These are phyloP conservation scores for Eucalyptus urophylla DNA, from an alignment of 345 rosid genomes.

Conservation along the genomic window DNA sequence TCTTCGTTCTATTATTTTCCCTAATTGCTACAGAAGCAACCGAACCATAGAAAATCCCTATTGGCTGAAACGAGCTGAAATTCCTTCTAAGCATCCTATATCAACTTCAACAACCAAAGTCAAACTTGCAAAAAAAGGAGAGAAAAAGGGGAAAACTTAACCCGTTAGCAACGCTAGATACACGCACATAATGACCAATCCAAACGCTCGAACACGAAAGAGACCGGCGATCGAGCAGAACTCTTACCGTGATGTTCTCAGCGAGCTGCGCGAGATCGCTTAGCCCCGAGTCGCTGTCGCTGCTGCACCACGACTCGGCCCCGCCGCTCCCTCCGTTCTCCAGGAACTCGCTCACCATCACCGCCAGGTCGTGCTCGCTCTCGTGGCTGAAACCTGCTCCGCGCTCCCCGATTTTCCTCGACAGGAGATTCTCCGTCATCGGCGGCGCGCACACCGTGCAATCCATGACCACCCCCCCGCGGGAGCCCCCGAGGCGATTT, in stretches of 20 bases:
- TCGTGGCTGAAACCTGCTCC: slow-evolving; percentile 65
- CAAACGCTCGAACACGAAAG: neutral
- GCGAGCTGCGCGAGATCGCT: slow-evolving; percentile 66
- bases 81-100: neutral
- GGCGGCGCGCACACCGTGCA: slow-evolving; percentile 32
- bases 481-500: neutral
- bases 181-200: neutral
- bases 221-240: neutral
- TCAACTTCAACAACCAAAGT: neutral
- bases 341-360: slow-evolving; percentile 77
- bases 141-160: neutral
- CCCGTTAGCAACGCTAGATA: neutral
- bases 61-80: neutral
- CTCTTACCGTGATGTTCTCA: slow-evolving; percentile 55
- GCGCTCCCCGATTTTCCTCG: slow-evolving; percentile 11
- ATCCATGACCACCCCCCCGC: slow-evolving; percentile 10
- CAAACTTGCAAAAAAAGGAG: neutral
- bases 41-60: neutral
- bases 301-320: slow-evolving; percentile 61
- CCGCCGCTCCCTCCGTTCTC: slow-evolving; percentile 63
- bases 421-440: slow-evolving; percentile 28
- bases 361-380: slow-evolving; percentile 81
- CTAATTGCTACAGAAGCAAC: neutral
- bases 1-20: neutral
- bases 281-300: slow-evolving; percentile 76